Conservation (phyloP, 345 rosid species). For the Kandelia obovata region DNA sequence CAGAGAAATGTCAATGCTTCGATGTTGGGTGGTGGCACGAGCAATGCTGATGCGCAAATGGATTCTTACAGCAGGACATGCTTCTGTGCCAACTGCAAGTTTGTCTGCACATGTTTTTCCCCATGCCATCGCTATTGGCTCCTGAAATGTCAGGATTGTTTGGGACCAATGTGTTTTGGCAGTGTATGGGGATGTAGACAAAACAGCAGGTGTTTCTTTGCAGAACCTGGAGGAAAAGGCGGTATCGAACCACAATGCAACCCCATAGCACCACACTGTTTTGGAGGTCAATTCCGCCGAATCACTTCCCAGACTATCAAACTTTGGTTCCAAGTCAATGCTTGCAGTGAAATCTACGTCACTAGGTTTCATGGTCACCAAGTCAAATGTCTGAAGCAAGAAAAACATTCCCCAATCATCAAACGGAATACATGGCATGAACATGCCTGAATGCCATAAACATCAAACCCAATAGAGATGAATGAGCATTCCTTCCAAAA, state of each 20-base stretch:
- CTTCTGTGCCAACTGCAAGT: slow-evolving; percentile 46
- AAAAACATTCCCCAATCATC: background rate
- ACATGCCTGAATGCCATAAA: too few relatives aligned
- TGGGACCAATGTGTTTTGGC: slow-evolving; percentile 92
- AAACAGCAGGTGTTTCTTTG: slow-evolving; percentile 65
- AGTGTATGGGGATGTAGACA: slow-evolving; percentile 83
- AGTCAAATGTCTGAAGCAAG: slow-evolving; percentile 63
- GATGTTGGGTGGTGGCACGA: slow-evolving; percentile 60
- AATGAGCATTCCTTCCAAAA: too few relatives aligned
- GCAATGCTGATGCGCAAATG: slow-evolving; percentile 77
- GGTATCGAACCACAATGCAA: slow-evolving; percentile 88
- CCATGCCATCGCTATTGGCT: slow-evolving; percentile 61
- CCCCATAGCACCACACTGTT: slow-evolving; percentile 57
- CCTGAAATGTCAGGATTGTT: slow-evolving; percentile 71
- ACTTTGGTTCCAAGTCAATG: slow-evolving; percentile 39
- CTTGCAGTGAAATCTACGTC: slow-evolving; percentile 91
- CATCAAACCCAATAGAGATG: too few relatives aligned
- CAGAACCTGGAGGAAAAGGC: slow-evolving; percentile 86
- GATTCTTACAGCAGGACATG: slow-evolving; percentile 59
- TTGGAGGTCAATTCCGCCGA: slow-evolving; percentile 17
- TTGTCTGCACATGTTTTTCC: slow-evolving; percentile 26
- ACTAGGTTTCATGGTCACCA: slow-evolving; percentile 73
- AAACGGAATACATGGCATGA: too few relatives aligned
- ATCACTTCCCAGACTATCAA: slow-evolving; percentile 12
- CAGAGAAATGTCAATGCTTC: slow-evolving; percentile 77